Evolutionary conservation across 805 yeast genomes (phyloP).

Genomic region (Cyberlindnera xylosilytica): DNA sequence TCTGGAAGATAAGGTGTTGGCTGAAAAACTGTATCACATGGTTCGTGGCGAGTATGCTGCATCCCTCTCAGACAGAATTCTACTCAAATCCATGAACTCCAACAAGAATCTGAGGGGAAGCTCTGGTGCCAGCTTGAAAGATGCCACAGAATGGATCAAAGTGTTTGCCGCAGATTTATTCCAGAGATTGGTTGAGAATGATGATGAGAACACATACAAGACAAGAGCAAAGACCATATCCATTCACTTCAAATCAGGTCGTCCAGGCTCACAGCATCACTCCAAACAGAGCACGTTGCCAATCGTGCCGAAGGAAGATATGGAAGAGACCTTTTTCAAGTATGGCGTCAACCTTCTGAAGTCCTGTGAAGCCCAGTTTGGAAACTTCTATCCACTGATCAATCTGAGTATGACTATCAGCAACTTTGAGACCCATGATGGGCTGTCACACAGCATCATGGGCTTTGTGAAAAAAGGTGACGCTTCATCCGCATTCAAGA

Average conservation of each 20-base stretch:
- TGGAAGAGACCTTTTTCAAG: constrained; percentile 27
- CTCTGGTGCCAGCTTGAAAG: constrained; percentile 49
- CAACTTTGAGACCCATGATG: constrained; percentile 45
- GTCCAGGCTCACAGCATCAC: constrained; percentile 23
- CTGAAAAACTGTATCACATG: constrained; percentile 53
- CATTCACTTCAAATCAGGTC: constrained; percentile 33
- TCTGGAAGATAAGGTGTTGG: constrained; percentile 45
- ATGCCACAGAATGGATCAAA: constrained; percentile 66
- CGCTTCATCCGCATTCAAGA: constrained; percentile 9
- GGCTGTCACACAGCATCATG: constrained; percentile 16
- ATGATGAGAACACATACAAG: constrained; percentile 45
- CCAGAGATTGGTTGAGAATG: constrained; percentile 71
- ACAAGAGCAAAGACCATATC: constrained; percentile 47
- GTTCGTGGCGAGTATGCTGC: constrained; percentile 59
- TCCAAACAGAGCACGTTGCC: constrained; percentile 36
- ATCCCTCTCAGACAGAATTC: constrained; percentile 56
- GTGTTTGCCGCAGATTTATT: constrained; percentile 80
- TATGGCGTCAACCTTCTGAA: constrained; percentile 38
- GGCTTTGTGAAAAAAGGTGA: constrained; percentile 21
- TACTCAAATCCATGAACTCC: constrained; percentile 84
- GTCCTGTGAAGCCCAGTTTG: constrained; percentile 34
- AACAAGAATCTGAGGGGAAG: constrained; percentile 71
- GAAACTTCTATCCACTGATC: constrained; percentile 43
- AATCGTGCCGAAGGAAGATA: constrained; percentile 17
- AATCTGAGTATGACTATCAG: constrained; percentile 51